Evolutionary conservation across 306 rosid species (phyloP), one percentile per base, ranked within the genome.

Genomic region (Abrus precatorius): DNA sequence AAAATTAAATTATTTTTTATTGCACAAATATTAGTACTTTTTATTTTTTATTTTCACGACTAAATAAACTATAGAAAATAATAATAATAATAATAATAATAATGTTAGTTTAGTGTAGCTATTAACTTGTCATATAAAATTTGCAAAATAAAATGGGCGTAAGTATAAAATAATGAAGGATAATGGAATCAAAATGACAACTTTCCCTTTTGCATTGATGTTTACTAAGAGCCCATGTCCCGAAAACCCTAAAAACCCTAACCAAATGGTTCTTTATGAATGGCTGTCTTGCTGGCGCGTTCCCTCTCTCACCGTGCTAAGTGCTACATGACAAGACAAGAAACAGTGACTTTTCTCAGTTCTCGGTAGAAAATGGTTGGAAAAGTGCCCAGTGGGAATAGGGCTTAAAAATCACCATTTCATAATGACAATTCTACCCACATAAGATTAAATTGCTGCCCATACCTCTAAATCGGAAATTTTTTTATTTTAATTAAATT

Each of bases 241-340:
- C 93, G 45, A 92, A 80, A 85, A 72, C 84, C 90, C 82, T 59
- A 41, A 85, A 80, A 86, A 55, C 84, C 54, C 86, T 81, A 86
- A 82, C 88, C 86, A 89, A 75, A 80, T 86, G 90, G 74, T 80
- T 74, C 68, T 65, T 63, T 62, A 66, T 80, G 67, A 80, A 72
- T 85, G 92, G 91, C 72, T 68, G 74, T 20, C 11, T 52, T 43
- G 83, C 62, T 90, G 90, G 85, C 82, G 52, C 80, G 38, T 32
- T 80, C 59, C 45, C 78, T 78, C 81, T 79, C 80, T 67, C 59
- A 41, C 86, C 47, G 77, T 69, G 86, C 80, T 38, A 75, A 78
- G 88, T 84, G 92, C 91, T 93, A 87, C 56, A 80, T 86, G 98
- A 91, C 95, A 90, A 89, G 88, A 90, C 91, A 84, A 73, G 84